Evolutionary conservation across 1,284 basidiomycete species (phyloP).

Genomic region (Chondrostereum purpureum): DNA sequence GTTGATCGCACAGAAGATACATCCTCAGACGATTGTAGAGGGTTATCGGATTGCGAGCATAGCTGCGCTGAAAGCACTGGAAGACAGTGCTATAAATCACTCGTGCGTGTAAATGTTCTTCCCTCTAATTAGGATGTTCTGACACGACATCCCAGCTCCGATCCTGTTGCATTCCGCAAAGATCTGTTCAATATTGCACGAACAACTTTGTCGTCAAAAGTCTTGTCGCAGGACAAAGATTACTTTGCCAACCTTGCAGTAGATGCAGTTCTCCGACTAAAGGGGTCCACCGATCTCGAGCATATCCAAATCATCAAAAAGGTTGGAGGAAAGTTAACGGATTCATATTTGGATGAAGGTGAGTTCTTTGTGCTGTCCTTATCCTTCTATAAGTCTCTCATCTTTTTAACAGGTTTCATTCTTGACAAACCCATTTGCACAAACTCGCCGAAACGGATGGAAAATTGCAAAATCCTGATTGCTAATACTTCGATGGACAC

Average conservation of each 20-base stretch:
- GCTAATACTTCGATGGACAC: conserved; percentile 99
- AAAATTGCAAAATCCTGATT: conserved; percentile 95
- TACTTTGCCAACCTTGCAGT: conserved; percentile 99
- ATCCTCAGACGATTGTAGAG: conserved; percentile 99
- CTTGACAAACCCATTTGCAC: conserved; percentile 95
- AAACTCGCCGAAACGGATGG: conserved; percentile 91
- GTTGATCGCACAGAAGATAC: conserved; percentile 87
- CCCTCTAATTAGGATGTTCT: not conserved
- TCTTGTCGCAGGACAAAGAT: conserved; percentile 94
- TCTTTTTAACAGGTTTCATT: conserved; percentile 88
- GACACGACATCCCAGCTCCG: conserved; percentile 40
- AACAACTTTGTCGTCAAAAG: conserved; percentile 95
- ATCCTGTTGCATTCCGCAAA: conserved; percentile 73
- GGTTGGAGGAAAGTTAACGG: conserved; percentile 95
- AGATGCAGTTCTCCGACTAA: conserved; percentile 91
- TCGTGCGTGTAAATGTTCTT: conserved; percentile 43
- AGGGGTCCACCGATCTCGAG: conserved; percentile 94
- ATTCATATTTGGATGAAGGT: conserved; percentile 98
- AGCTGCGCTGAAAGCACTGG: conserved; percentile 82
- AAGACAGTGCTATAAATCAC: conserved; percentile 79
- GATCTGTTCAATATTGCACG: conserved; percentile 96
- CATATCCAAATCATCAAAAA: conserved; percentile 99
- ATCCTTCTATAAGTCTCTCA: not conserved
- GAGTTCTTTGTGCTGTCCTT: conserved; percentile 13
- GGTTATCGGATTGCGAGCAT: conserved; percentile 91